Base-by-base conservation (phyloP, 1,284 basidiomycete species). In the Tilletiopsis washingtonensis region DNA sequence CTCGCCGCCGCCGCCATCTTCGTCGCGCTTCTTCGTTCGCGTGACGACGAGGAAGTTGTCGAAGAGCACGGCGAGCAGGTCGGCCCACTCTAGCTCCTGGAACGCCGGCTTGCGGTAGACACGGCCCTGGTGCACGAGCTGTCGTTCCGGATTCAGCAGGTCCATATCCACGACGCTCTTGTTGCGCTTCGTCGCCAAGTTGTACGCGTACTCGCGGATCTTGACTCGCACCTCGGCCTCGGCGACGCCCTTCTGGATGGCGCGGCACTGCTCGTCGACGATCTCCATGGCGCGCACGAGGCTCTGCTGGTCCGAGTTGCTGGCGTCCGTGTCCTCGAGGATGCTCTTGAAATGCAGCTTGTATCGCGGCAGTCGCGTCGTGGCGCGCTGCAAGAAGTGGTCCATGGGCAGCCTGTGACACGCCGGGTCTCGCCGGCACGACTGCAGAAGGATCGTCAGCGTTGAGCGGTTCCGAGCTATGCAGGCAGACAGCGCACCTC, bases 311-410 rank as follows among this genome's bases (percentile, higher is more conserved):
- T 72, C 69, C 15, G 56, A 46, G 34, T 59, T 63, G 25, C 50
- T 54, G 15, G 59, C 53, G 24, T 65, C 64, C 2, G 69, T 69
- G 47, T 71, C 59, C 27, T 65, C 62, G 60, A 85, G 81, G 47
- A 96, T 87, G 2, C 88, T 88, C 62, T 91, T 86, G 1, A 97
- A 78, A 9, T 90, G 78, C 1, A 88, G 81, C 6, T 88, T 86
- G 69, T 96, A 96, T 56, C 88, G 85, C 70, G 91, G 87, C 11
- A 96, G 77, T 69, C 93, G 88, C 55, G 90, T 86, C 0, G 85
- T 82, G 1, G 91, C 89, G 5, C 89, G 80, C 46, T 84, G 85
- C 57, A 96, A 78, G 71, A 91, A 88, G 61, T 88, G 84, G 60
- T 87, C 88, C 55, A 94, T 78, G 59, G 93, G 88, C 40, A 88